Conservation (phyloP, 2,329 filamentous ascomycete genomes). For the Colletotrichum sp. region DNA sequence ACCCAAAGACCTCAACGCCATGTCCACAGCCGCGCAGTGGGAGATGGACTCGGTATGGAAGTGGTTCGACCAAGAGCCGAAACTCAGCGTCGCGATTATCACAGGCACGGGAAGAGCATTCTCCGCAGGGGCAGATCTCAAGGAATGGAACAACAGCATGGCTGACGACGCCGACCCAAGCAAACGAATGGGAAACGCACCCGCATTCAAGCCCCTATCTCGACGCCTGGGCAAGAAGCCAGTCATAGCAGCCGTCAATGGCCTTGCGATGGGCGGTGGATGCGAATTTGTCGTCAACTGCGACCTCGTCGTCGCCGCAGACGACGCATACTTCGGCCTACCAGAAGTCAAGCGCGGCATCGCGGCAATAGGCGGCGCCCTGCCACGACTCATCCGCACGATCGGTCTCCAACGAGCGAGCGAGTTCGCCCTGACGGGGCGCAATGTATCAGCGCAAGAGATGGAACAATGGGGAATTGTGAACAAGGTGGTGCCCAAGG, state of each 20-base stretch:
- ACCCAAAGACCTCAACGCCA: conserved; percentile 43
- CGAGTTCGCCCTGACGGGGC: conserved; percentile 29
- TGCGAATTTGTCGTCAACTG: conserved; percentile 62
- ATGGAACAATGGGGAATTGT: conserved; percentile 29
- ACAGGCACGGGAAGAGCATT: conserved; percentile 60
- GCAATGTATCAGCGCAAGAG: conserved; percentile 24
- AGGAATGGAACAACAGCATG: conserved; percentile 47
- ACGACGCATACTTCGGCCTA: conserved; percentile 55
- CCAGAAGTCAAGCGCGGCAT: conserved; percentile 61
- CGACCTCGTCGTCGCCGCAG: conserved; percentile 58
- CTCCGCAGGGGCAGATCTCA: conserved; percentile 60
- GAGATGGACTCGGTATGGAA: conserved; percentile 53
- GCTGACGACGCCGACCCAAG: conserved; percentile 23
- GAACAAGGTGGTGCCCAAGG: conserved; percentile 21
- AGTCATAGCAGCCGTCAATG: conserved; percentile 65
- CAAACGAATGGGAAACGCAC: conserved; percentile 21
- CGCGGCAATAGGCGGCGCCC: conserved; percentile 56
- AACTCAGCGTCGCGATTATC: conserved; percentile 50
- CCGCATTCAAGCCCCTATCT: conserved; percentile 40
- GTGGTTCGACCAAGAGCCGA: conserved; percentile 58
- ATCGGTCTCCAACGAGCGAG: conserved; percentile 27
- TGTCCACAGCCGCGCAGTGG: conserved; percentile 42
- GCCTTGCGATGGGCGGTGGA: conserved; percentile 60
- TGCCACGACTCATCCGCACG: conserved; percentile 54
- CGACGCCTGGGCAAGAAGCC: conserved; percentile 54